Evolutionary conservation across 257 asterid genomes (phyloP).

Genomic region (Leptodermis oblonga): DNA sequence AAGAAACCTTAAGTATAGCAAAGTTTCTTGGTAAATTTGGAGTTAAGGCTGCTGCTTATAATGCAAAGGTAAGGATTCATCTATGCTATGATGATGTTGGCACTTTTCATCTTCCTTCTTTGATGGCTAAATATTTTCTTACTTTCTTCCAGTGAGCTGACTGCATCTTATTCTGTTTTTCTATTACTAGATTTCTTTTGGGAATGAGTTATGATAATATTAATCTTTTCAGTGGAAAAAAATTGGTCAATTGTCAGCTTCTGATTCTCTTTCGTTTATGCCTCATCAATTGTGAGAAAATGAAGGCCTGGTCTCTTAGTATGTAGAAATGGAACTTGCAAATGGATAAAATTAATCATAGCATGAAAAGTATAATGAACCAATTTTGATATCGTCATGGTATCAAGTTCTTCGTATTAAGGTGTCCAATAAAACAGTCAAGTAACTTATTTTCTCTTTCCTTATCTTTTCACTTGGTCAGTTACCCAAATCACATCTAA

Average conservation of each 20-base stretch:
- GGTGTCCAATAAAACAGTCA: neutral
- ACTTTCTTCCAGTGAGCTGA: neutral
- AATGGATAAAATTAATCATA: neutral
- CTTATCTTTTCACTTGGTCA: constrained; percentile 17
- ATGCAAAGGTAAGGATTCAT: constrained; percentile 58
- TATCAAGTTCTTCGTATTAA: neutral
- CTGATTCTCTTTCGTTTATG: neutral
- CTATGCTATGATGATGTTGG: constrained; percentile 5
- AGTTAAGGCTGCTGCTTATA: constrained; percentile 75
- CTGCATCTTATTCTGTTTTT: neutral
- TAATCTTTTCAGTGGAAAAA: neutral
- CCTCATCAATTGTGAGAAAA: neutral
- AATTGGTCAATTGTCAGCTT: neutral
- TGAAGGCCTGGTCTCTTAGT: neutral
- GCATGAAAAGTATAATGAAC: neutral
- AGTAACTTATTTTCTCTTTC: constrained; percentile 1
- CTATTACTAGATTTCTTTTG: neutral
- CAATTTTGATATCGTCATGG: neutral
- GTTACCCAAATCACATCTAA: constrained; percentile 78
- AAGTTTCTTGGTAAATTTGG: constrained; percentile 55
- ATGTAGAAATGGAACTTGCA: neutral
- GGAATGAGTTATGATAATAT: neutral
- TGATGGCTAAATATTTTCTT: neutral
- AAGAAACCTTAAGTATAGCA: constrained; percentile 62
- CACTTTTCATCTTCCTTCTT: neutral